These are phyloP conservation scores for Lasiosphaeris hirsuta DNA, from an alignment of 495 filamentous ascomycete species.

Conservation along the genomic window DNA sequence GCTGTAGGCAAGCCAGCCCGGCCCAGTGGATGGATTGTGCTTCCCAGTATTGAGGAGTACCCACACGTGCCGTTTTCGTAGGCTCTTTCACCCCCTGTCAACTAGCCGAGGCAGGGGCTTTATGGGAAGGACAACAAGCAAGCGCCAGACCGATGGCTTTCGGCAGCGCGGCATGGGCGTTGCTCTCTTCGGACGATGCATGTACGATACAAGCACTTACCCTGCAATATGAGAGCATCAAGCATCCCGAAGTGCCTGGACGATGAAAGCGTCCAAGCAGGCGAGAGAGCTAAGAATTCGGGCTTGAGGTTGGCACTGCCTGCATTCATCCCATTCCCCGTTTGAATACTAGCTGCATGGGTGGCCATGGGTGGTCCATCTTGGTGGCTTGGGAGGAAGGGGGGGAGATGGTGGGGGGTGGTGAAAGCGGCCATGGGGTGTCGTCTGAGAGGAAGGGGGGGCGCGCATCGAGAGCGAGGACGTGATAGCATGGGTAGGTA, in stretches of 20 bases:
- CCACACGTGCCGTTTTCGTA: constrained; percentile 24
- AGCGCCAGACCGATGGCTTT: constrained; percentile 23
- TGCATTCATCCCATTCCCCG: constrained; percentile 20
- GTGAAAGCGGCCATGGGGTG: constrained; percentile 8
- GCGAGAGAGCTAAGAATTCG: constrained; percentile 14
- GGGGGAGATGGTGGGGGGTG: constrained; percentile 15
- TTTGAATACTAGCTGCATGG: constrained; percentile 23
- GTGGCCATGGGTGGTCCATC: constrained; percentile 19
- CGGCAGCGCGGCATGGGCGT: constrained; percentile 36
- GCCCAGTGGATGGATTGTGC: constrained; percentile 27
- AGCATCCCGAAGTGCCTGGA: constrained; percentile 8
- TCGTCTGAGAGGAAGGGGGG: neutral
- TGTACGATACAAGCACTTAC: neutral
- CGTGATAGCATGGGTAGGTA: constrained; percentile 25
- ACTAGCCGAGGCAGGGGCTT: neutral
- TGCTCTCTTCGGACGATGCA: constrained; percentile 11
- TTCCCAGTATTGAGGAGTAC: constrained; percentile 16
- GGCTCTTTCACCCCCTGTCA: constrained; percentile 14
- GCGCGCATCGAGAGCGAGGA: constrained; percentile 15
- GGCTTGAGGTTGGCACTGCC: constrained; percentile 13
- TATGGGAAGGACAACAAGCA: neutral
- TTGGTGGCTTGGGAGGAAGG: constrained; percentile 18
- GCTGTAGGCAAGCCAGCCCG: constrained; percentile 18
- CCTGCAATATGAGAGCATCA: constrained; percentile 8
- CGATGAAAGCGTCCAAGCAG: constrained; percentile 10